Evolutionary conservation across 768 basidiomycete genomes (phyloP), one percentile per base, ranked within the genome.

Genomic region (Mycena metata): DNA sequence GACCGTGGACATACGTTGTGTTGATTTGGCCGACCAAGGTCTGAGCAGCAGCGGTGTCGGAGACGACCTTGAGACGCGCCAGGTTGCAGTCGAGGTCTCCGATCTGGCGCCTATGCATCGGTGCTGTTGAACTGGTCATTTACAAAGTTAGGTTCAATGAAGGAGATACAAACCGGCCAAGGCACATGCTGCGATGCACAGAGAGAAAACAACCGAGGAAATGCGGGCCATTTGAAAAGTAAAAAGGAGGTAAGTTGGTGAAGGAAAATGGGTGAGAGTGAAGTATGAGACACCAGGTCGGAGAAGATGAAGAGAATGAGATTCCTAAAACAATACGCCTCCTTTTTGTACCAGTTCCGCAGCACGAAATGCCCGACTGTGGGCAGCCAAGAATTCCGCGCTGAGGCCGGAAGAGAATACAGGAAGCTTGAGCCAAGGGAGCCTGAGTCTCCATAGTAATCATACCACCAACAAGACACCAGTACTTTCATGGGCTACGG

Each of bases 71-170:
- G 55, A 70, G 69, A 47, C 69, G 64, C 21, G 64, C 69, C 39
- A 70, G 64, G 33, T 70, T 70, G 69, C 69, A 70, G 5, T 70
- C 19, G 41, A 66, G 64, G 60, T 70, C 45, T 23, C 69, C 69
- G 23, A 33, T 61, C 46, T 70, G 69, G 43, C 69, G 64, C 21
- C 60, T 56, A n/a, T 59, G 62, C 61, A 59, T 30, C n/a, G 65
- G 65, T 16, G 59, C 65, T 64, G 24, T 13, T 42, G 23, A 21
- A n/a, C n/a, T n/a, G n/a, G n/a, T n/a, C n/a, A 16, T 1, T 33
- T 13, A 46, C 19, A 47, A 12, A 1, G 9, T 7, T 16, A 50
- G 1, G 13, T 30, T 17, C 21, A 30, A 13, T 23, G 24, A 19
- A n/a, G n/a, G 47, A 21, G 13, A 41, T 9, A 55, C 52, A 19